Conservation (phyloP, 108 stramenopile species). For the Pinguiococcus pyrenoidosus region DNA sequence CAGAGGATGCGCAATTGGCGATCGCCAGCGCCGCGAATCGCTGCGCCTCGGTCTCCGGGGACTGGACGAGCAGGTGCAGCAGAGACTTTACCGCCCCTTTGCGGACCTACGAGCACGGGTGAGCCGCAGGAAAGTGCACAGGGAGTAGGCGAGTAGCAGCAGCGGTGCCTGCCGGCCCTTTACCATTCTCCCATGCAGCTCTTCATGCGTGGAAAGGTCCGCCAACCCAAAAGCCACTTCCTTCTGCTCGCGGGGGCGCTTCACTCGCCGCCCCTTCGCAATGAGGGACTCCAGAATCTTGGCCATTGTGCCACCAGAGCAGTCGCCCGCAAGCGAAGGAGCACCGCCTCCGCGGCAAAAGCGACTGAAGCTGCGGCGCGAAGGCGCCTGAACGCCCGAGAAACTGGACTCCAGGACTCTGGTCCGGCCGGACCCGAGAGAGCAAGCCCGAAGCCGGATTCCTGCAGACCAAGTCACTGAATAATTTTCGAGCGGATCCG, state of each 20-base stretch:
- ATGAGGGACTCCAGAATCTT: constrained; percentile 62
- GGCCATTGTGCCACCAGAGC: constrained; percentile 55
- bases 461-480: too few relatives aligned
- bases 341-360: too few relatives aligned
- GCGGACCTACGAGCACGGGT: constrained; percentile 51
- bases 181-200: neutral
- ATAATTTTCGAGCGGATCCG: too few relatives aligned
- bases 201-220: constrained; percentile 54
- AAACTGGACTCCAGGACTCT: too few relatives aligned
- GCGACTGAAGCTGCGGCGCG: too few relatives aligned
- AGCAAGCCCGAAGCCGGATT: too few relatives aligned
- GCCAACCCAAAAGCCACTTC: constrained; percentile 69
- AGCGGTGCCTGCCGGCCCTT: neutral
- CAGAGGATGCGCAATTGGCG: constrained; percentile 58
- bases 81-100: constrained; percentile 60
- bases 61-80: constrained; percentile 38
- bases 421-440: too few relatives aligned
- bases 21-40: constrained; percentile 63
- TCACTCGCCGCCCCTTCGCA: constrained; percentile 60
- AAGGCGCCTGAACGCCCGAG: too few relatives aligned
- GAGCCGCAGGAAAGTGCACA: constrained; percentile 10
- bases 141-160: neutral
- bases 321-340: too few relatives aligned
- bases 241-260: constrained; percentile 53
- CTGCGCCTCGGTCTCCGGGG: constrained; percentile 60